phyloP scores from a whole-genome alignment of 441 rosid species.

The Dalechampia spathulata region DNA sequence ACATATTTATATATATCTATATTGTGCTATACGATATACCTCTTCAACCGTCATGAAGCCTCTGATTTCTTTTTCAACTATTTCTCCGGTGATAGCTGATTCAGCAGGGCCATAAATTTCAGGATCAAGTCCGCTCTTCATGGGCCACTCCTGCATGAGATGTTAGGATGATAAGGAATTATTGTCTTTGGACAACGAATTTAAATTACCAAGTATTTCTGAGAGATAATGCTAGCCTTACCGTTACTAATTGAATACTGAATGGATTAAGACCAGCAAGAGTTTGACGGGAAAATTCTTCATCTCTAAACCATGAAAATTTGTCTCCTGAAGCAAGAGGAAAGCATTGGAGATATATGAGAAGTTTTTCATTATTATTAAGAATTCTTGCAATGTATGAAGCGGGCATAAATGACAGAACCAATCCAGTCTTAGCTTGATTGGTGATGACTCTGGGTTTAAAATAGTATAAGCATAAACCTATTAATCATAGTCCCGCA shows the following conservation, averaged over 20 bases:
- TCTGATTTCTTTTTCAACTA: constrained; percentile 36
- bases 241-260: constrained; percentile 41
- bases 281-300: constrained; percentile 64
- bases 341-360: background rate
- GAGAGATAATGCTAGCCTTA: constrained; percentile 10
- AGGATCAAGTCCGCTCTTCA: constrained; percentile 58
- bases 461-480: too few species aligned
- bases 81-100: constrained; percentile 51
- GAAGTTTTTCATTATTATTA: background rate
- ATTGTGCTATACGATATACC: constrained; percentile 14
- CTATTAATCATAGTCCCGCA: too few species aligned
- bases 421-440: too few species aligned
- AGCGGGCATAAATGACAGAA: too few species aligned
- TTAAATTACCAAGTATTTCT: too few species aligned
- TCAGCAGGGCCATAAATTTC: constrained; percentile 41
- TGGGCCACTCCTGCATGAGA: constrained; percentile 56
- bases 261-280: constrained; percentile 71
- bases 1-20: background rate
- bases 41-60: constrained; percentile 44
- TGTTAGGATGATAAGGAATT: too few species aligned
- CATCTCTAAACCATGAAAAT: constrained; percentile 63
- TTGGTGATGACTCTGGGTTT: too few species aligned
- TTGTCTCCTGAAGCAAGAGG: constrained; percentile 37
- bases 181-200: too few species aligned
- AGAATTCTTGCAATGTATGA: too few species aligned